Evolutionary conservation across 495 filamentous ascomycete genomes (phyloP).

Genomic region (Hypoxylon lenormandii): DNA sequence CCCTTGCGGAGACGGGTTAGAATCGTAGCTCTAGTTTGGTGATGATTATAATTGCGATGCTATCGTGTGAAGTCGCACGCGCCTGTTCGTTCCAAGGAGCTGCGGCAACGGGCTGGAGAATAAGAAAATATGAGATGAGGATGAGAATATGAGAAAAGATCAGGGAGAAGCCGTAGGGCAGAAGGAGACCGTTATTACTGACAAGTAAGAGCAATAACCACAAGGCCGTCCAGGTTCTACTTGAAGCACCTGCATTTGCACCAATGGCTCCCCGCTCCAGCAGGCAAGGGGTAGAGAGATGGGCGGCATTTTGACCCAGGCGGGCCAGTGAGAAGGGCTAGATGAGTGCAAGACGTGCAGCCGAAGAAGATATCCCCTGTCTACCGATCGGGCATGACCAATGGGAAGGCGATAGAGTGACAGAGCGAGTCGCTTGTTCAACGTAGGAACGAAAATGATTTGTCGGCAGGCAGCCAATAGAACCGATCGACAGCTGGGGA

Average conservation of each 20-base stretch:
- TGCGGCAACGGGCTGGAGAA: background rate
- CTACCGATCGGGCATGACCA: slow-evolving; percentile 40
- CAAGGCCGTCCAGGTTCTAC: slow-evolving; percentile 13
- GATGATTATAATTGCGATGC: background rate
- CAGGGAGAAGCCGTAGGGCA: slow-evolving; percentile 32
- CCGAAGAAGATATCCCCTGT: slow-evolving; percentile 29
- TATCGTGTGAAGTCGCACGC: slow-evolving; percentile 8
- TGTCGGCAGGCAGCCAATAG: slow-evolving; percentile 37
- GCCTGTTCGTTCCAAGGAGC: slow-evolving; percentile 4
- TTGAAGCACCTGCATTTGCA: slow-evolving; percentile 40
- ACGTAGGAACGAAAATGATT: slow-evolving; percentile 42
- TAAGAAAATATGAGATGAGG: slow-evolving; percentile 6
- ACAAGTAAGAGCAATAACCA: slow-evolving; percentile 25
- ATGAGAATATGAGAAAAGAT: background rate
- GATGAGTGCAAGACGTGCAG: slow-evolving; percentile 50
- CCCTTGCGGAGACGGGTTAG: no score
- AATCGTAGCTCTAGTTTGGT: no score
- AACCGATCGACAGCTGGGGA: slow-evolving; percentile 24
- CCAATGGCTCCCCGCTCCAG: slow-evolving; percentile 44
- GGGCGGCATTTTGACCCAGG: slow-evolving; percentile 47
- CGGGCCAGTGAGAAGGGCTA: slow-evolving; percentile 48
- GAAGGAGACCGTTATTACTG: slow-evolving; percentile 40
- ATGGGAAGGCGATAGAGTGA: slow-evolving; percentile 31
- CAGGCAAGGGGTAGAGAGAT: slow-evolving; percentile 38
- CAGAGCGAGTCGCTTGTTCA: slow-evolving; percentile 46